phyloP scores from a whole-genome alignment of 306 rosid species.

The Nissolia schottii region DNA sequence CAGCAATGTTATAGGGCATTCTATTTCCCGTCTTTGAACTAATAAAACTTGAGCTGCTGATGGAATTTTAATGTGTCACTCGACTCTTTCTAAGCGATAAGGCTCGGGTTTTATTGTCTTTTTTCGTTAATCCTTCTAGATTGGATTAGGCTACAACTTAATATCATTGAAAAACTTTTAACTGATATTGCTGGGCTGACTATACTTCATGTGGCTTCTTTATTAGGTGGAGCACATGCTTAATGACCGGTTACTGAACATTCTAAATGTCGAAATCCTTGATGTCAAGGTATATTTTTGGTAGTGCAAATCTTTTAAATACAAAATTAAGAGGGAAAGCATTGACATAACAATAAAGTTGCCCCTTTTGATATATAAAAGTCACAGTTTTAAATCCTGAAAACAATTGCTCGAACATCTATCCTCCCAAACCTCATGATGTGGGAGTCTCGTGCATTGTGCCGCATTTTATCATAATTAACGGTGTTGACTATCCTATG shows the following conservation, averaged over 20 bases:
- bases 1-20: background rate
- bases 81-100: background rate
- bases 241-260: constrained; percentile 55
- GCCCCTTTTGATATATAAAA: too few relatives aligned
- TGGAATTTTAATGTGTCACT: background rate
- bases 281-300: constrained; percentile 56
- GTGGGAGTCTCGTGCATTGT: too few relatives aligned
- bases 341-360: too few relatives aligned
- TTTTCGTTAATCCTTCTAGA: background rate
- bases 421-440: too few relatives aligned
- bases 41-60: background rate
- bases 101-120: background rate
- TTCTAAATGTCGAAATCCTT: constrained; percentile 61
- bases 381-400: too few relatives aligned
- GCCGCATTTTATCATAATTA: too few relatives aligned
- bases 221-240: constrained; percentile 78
- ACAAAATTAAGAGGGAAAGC: background rate
- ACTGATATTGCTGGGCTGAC: constrained; percentile 22
- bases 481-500: too few relatives aligned
- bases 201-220: constrained; percentile 20
- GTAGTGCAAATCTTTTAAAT: background rate
- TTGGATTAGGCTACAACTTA: background rate
- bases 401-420: too few relatives aligned
- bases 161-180: background rate
- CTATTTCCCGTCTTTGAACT: background rate